Conservation (phyloP, 208 protist species). For the Leishmania lainsoni region DNA sequence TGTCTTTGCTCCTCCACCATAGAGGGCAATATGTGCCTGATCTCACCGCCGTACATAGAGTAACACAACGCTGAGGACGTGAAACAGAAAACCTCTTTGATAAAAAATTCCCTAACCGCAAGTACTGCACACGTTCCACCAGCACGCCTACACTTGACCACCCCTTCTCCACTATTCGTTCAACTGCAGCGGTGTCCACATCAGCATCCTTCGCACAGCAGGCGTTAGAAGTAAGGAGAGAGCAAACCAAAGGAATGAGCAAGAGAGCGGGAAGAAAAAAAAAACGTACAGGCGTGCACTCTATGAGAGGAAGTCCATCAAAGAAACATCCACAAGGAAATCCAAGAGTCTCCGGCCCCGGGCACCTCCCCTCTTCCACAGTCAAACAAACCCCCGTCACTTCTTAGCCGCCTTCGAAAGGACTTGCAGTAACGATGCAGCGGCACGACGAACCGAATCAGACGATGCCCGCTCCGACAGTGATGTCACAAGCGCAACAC, state of each 20-base stretch:
- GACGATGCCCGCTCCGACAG: constrained; percentile 69
- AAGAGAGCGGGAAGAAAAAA: background rate
- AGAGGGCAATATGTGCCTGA: background rate
- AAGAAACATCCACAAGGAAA: background rate
- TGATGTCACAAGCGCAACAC: constrained; percentile 44
- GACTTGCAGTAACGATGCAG: constrained; percentile 65
- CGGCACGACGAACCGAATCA: constrained; percentile 67
- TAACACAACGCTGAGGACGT: background rate
- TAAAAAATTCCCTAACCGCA: background rate
- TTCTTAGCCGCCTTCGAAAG: constrained; percentile 36
- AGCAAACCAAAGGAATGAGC: background rate
- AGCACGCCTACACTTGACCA: too few species aligned
- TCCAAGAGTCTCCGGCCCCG: background rate
- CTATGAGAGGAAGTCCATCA: background rate
- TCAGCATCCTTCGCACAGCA: background rate
- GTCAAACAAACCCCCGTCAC: background rate
- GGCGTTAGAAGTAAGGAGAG: background rate
- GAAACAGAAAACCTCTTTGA: background rate
- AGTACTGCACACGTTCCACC: background rate
- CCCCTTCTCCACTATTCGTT: background rate
- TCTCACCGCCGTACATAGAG: background rate
- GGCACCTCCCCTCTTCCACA: background rate
- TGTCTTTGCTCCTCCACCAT: too few species aligned
- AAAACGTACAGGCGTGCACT: background rate
- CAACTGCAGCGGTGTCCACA: background rate